phyloP scores from a whole-genome alignment of 2,329 filamentous ascomycete species.

The Lecanoromycetidae sp. region DNA sequence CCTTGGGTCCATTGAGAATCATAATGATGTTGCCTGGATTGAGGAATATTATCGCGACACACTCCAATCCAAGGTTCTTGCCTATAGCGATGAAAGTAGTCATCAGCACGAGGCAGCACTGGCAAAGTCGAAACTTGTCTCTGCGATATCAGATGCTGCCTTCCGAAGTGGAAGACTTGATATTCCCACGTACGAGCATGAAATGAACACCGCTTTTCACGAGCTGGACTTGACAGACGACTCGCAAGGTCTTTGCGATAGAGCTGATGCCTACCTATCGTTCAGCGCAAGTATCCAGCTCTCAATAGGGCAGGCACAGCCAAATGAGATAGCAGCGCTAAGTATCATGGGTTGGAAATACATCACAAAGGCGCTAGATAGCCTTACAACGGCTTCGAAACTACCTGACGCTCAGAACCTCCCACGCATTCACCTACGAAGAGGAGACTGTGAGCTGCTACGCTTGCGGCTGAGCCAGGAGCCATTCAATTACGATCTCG shows the following conservation, averaged over 20 bases:
- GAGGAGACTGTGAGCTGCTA: conserved; percentile 45
- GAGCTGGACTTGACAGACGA: conserved; percentile 27
- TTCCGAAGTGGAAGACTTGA: conserved; percentile 42
- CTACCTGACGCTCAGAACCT: conserved; percentile 39
- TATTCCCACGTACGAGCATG: conserved; percentile 40
- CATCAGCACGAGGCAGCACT: conserved; percentile 42
- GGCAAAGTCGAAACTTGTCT: conserved; percentile 44
- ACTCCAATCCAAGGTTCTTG: conserved; percentile 41
- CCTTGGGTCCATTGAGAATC: conserved; percentile 33
- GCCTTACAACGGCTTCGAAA: conserved; percentile 40
- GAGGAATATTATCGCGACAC: conserved; percentile 44
- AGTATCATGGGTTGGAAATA: conserved; percentile 39
- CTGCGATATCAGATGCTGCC: conserved; percentile 44
- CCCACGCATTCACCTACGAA: conserved; percentile 40
- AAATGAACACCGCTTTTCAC: conserved; percentile 30
- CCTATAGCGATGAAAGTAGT: conserved; percentile 32
- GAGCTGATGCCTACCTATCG: conserved; percentile 45
- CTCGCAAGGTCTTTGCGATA: conserved; percentile 40
- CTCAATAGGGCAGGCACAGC: conserved; percentile 15
- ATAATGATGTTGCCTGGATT: conserved; percentile 41
- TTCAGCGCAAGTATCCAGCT: conserved; percentile 39
- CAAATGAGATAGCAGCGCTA: conserved; percentile 14
- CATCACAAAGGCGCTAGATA: conserved; percentile 39
- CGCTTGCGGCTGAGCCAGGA: conserved; percentile 38
- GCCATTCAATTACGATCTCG: conserved; percentile 13